phyloP scores from a whole-genome alignment of 2,329 filamentous ascomycete species.

The Phialophora chinensis region DNA sequence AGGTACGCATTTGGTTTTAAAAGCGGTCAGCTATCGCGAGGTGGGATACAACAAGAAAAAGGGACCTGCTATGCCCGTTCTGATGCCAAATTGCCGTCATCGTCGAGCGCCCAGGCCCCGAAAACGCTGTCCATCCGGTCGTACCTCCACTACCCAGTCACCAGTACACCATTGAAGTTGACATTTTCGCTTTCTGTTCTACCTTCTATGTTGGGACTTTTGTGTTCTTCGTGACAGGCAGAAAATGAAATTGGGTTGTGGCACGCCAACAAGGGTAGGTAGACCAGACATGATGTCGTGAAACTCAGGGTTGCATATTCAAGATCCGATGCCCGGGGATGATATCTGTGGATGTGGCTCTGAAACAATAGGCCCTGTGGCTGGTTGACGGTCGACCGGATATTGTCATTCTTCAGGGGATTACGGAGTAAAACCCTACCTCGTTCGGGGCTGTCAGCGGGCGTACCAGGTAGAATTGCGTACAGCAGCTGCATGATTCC shows the following conservation, averaged over 20 bases:
- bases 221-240: background rate
- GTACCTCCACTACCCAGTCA: background rate
- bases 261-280: background rate
- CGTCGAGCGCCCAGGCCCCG: too few relatives aligned
- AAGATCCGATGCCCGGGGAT: constrained; percentile 11
- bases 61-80: background rate
- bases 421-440: background rate
- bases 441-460: background rate
- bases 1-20: too few relatives aligned
- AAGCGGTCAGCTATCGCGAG: background rate
- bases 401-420: background rate
- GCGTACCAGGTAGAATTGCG: background rate
- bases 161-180: background rate
- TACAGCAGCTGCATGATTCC: background rate
- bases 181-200: background rate
- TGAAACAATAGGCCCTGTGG: background rate
- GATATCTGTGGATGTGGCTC: background rate
- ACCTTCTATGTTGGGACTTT: background rate
- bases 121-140: background rate
- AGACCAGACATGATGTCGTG: constrained; percentile 2
- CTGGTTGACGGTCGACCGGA: background rate
- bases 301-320: constrained; percentile 15
- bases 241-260: background rate
- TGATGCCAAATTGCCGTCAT: background rate
- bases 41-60: background rate